Evolutionary conservation across 1,284 basidiomycete species (phyloP), one percentile per base, ranked within the genome.

Genomic region (Mycena citricolor): DNA sequence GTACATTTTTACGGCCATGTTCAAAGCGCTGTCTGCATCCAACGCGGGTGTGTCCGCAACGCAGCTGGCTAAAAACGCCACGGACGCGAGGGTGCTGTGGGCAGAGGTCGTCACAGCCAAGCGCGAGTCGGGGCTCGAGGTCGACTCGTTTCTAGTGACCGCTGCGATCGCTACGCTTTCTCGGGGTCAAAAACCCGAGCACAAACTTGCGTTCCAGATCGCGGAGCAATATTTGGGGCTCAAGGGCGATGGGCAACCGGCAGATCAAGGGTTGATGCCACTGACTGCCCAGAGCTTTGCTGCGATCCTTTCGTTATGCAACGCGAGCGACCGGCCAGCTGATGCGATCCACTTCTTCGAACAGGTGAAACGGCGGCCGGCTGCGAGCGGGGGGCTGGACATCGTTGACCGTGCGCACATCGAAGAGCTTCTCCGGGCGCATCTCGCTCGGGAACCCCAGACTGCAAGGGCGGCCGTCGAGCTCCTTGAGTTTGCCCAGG

Each of bases 51-150:
- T 34, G 35, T 47, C 25, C 45, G 52, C 29, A 37, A 44, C 57
- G 41, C 47, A 49, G 29, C 43, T 38, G 16, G 49, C 57, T 6
- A 69, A 69, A 51, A 68, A 67, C 41, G 69, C 70, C 11, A 61
- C 61, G 16, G 81, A 86, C 49, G 84, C 81, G 8, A 81, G 75
- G 55, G 67, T 84, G 17, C 59, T 90, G 17, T 90, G 86, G 87
- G 68, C 64, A 8, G 74, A 79, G 54, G 69, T 83, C 59, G 55
- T 74, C 47, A 83, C 78, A 52, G 63, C 69, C 10, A 61, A 70
- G 21, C 70, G 73, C 49, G 73, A 66, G 49, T 61, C 70, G 3
- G 61, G 66, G 5, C 66, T 81, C 33, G 49, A 64, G 28, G 57
- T 83, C 14, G 83, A 87, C 56, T 67, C 73, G 2, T 66, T 72